Evolutionary conservation across 306 rosid genomes (phyloP), one percentile per base, ranked within the genome.

Genomic region (Elaeagnus macrophylla): DNA sequence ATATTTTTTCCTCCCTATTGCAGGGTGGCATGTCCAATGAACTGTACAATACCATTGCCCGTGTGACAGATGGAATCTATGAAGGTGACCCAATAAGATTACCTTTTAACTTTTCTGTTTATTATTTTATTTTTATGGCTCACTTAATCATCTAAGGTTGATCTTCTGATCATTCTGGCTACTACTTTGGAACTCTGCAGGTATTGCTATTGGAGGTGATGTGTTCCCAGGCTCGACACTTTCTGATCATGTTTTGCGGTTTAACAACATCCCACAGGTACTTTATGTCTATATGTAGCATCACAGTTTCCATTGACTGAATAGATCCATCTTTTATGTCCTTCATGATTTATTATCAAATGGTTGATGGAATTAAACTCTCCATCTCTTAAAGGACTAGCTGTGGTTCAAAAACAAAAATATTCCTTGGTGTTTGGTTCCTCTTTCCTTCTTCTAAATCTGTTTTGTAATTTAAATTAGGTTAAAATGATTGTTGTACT

Each of bases 1-100:
- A 18, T 52, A 53, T 40, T 48, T 54, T 41, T 41, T 66, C 74
- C 14, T 72, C 53, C 36, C 47, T 35, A 71, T 72, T 56, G 55
- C 82, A 93, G 99, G 99, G 99, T 73, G 99, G 99, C 50, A 93
- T 93, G 99, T 93, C 99, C 62, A 93, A 88, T 61, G 99, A 93
- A 74, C 60, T 93, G 69, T 93, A 93, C 84, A 93, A 67, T 68
- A 75, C 80, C 18, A 77, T 88, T 67, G 96, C 88, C 51, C 99
- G 99, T 50, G 99, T 93, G 60, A 79, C 99, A 50, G 94, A 93
- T 62, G 99, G 99, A 59, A 83, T 93, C 62, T 93, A 77, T 67
- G 99, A 84, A 88, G 96, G 99, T 93, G 80, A 6, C 12, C 14
- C 40, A 13, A 18, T 54, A 10, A 44, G 38, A 15, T 37, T 20